Evolutionary conservation across 2,329 filamentous ascomycete genomes (phyloP), one percentile per base, ranked within the genome.

Genomic region (Monosporascus sp.): DNA sequence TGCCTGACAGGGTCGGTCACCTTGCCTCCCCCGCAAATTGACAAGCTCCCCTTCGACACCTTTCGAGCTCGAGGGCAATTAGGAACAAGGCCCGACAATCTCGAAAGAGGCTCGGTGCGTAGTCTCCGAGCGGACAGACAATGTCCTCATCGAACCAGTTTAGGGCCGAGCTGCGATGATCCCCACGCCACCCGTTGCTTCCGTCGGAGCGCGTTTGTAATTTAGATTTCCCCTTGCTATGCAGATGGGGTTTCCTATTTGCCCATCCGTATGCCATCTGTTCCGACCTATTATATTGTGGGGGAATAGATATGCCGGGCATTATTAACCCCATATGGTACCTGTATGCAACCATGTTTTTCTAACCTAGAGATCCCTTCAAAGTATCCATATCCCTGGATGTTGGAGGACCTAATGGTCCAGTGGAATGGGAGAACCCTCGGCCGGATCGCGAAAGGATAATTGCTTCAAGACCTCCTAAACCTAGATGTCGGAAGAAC

Each of bases 81-180:
- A 65, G 65, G 63, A 66, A 67, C 54, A 49, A 66, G 65, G 64
- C 59, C 65, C 65, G 64, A 58, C 39, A 59, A 54, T 57, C 58
- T 61, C 60, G 64, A 68, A 61, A 53, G 36, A 49, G 53, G 53
- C 57, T 65, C 66, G 63, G 64, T 57, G 63, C 56, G 56, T 59
- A 53, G 57, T 61, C 60, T 67, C 64, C 65, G 65, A 65, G 56
- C 51, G 57, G 42, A 51, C 51, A 53, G 54, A 56, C 49, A 7
- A 22, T 46, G 42, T 8, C 7, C 22, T n/a, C 24, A 8, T 15
- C 15, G 11, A 46, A 24, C n/a, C n/a, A 20, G 14, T 17, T 25
- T n/a, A 20, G 42, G 42, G 3, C 42, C 11, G 14, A 18, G 22
- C 14, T 18, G 20, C 22, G 24, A 1, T 46, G 42, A 46, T 46